A percentile compares a stretch with the other conserved stretches of the same genome.
Evolutionary conservation across 2,329 filamentous ascomycete species (phyloP).

Genomic region (Apiospora marii): DNA sequence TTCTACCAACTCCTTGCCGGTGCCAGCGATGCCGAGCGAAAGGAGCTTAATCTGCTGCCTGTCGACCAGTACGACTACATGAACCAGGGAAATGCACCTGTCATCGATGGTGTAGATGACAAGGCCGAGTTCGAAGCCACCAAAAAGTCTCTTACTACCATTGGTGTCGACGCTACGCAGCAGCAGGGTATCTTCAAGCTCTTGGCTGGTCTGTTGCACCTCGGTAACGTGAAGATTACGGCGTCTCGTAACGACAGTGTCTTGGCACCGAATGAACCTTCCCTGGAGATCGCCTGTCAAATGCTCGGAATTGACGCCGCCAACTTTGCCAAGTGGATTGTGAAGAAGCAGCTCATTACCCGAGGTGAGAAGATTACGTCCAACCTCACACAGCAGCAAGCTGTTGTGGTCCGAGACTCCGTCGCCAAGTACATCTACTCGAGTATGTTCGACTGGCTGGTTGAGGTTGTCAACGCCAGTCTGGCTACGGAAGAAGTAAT

Average conservation of each 20-base stretch:
- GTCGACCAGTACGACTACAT: constrained; percentile 95
- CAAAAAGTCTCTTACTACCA: constrained; percentile 83
- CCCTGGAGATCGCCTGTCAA: constrained; percentile 79
- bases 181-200: constrained; percentile 90
- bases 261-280: constrained; percentile 80
- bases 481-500: constrained; percentile 89
- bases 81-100: constrained; percentile 91
- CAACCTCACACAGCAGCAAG: constrained; percentile 92
- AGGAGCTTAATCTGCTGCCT: constrained; percentile 79
- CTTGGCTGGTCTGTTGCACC: constrained; percentile 87
- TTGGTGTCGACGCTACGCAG: constrained; percentile 78
- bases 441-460: constrained; percentile 97
- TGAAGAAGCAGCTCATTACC: constrained; percentile 98
- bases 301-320: constrained; percentile 87
- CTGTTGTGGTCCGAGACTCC: constrained; percentile 92
- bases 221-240: constrained; percentile 96
- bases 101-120: constrained; percentile 94
- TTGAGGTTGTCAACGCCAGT: constrained; percentile 94
- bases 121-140: constrained; percentile 93
- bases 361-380: constrained; percentile 97
- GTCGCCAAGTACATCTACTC: constrained; percentile 99
- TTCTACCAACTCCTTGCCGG: constrained; percentile 98
- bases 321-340: constrained; percentile 96
- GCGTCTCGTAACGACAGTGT: constrained; percentile 89
- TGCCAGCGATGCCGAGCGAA: constrained; percentile 81